Conservation (phyloP, 2,329 filamentous ascomycete species). For the Camillea tinctor region DNA sequence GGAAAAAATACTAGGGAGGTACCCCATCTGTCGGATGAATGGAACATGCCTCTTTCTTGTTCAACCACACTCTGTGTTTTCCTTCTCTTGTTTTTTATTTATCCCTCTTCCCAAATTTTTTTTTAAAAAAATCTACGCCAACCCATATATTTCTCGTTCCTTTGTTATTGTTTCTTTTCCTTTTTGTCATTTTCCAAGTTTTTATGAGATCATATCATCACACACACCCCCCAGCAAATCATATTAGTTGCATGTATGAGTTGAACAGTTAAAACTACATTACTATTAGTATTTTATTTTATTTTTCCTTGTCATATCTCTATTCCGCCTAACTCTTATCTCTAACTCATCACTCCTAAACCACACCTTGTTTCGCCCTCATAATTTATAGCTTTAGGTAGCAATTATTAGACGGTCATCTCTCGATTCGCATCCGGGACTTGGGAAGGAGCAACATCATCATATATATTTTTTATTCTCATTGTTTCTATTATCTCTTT, state of each 20-base stretch:
- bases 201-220: not conserved
- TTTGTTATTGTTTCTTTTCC: too few relatives aligned
- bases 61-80: constrained; percentile 3
- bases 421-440: constrained; percentile 24
- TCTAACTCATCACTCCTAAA: too few relatives aligned
- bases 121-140: not conserved
- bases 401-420: constrained; percentile 24
- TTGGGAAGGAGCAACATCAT: constrained; percentile 15
- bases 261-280: not conserved
- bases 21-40: not conserved
- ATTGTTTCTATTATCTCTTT: too few relatives aligned
- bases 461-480: constrained; percentile 5
- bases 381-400: constrained; percentile 17
- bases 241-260: not conserved
- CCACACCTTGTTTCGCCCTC: constrained; percentile 1
- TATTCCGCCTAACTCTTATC: too few relatives aligned
- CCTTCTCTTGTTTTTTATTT: constrained; percentile 1
- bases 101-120: not conserved
- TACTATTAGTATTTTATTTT: too few relatives aligned
- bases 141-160: too few relatives aligned
- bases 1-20: constrained; percentile 1
- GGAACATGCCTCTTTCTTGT: not conserved
- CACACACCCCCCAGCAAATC: not conserved
- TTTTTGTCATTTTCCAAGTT: not conserved
- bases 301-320: too few relatives aligned